Evolutionary conservation across 768 basidiomycete genomes (phyloP).

Genomic region (Lentinula edodes): DNA sequence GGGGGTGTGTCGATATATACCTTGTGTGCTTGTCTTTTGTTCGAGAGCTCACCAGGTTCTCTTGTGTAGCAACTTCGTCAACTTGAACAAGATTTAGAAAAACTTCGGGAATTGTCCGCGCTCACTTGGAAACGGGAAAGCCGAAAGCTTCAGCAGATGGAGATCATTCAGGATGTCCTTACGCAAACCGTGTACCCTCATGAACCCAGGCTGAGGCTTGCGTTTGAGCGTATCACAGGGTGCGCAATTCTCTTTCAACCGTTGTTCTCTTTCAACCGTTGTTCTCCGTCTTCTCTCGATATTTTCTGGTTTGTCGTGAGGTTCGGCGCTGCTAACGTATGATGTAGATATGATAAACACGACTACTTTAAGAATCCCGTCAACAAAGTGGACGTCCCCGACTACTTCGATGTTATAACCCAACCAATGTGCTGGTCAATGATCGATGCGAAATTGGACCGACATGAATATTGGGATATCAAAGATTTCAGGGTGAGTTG

Average conservation of each 20-base stretch:
- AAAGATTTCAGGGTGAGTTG: constrained; percentile 60
- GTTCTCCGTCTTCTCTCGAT: not conserved
- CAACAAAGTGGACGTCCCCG: constrained; percentile 70
- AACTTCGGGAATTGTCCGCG: constrained; percentile 60
- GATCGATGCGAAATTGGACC: constrained; percentile 79
- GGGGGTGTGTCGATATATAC: constrained; percentile 44
- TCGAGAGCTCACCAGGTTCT: not conserved
- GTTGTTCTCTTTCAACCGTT: not conserved
- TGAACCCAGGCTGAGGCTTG: constrained; percentile 49
- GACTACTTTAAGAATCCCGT: constrained; percentile 84
- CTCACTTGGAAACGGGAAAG: constrained; percentile 74
- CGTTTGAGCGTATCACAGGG: constrained; percentile 69
- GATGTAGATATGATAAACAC: constrained; percentile 41
- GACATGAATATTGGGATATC: constrained; percentile 76
- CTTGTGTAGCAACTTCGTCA: constrained; percentile 44
- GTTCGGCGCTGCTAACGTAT: not conserved
- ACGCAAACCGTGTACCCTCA: constrained; percentile 62
- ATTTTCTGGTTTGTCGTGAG: not conserved
- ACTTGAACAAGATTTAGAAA: constrained; percentile 73
- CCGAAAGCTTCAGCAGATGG: constrained; percentile 66
- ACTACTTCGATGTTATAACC: constrained; percentile 85
- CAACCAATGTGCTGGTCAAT: constrained; percentile 85
- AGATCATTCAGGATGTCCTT: constrained; percentile 63
- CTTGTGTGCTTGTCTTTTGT: not conserved
- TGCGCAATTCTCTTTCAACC: constrained; percentile 28